Evolutionary conservation across 805 yeast genomes (phyloP).

Genomic region (Myxozyma melibiosi): DNA sequence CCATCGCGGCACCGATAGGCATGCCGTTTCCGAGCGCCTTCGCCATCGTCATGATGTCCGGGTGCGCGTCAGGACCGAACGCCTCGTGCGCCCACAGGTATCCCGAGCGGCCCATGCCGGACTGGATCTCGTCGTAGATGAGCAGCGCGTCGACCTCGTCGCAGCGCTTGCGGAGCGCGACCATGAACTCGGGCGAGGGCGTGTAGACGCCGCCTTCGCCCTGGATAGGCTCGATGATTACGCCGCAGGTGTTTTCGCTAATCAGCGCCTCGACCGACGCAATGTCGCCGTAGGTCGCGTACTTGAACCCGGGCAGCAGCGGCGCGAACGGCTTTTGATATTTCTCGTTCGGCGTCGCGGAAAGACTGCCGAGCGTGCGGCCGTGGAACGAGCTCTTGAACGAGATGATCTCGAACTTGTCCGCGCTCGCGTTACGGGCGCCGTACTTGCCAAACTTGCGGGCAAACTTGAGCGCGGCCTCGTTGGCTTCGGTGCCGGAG

Average conservation of each 20-base stretch:
- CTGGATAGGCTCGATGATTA: slow-evolving; percentile 94
- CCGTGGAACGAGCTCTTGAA: slow-evolving; percentile 94
- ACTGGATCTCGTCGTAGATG: slow-evolving; percentile 94
- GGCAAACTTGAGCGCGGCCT: slow-evolving; percentile 75
- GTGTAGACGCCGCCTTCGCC: slow-evolving; percentile 96
- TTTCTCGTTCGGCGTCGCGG: slow-evolving; percentile 90
- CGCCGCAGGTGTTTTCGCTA: slow-evolving; percentile 76
- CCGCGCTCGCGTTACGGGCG: slow-evolving; percentile 26
- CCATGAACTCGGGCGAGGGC: slow-evolving; percentile 63
- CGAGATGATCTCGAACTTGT: slow-evolving; percentile 77
- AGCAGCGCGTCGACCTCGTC: slow-evolving; percentile 68
- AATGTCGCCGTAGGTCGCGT: slow-evolving; percentile 64
- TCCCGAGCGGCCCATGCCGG: slow-evolving; percentile 94
- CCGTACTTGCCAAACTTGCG: slow-evolving; percentile 73
- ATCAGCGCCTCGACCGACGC: slow-evolving; percentile 59
- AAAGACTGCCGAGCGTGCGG: slow-evolving; percentile 87
- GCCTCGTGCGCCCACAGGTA: slow-evolving; percentile 87
- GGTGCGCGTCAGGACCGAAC: slow-evolving; percentile 79
- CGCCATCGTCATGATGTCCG: slow-evolving; percentile 92
- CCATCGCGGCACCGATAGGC: slow-evolving; percentile 93
- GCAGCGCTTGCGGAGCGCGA: slow-evolving; percentile 67
- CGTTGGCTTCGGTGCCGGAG: slow-evolving; percentile 80
- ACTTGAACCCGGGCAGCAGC: slow-evolving; percentile 82
- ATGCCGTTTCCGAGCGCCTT: slow-evolving; percentile 96
- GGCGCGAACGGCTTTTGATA: slow-evolving; percentile 92